Base-by-base conservation (phyloP, 805 yeast genomes). In the Metschnikowia shivogae region DNA sequence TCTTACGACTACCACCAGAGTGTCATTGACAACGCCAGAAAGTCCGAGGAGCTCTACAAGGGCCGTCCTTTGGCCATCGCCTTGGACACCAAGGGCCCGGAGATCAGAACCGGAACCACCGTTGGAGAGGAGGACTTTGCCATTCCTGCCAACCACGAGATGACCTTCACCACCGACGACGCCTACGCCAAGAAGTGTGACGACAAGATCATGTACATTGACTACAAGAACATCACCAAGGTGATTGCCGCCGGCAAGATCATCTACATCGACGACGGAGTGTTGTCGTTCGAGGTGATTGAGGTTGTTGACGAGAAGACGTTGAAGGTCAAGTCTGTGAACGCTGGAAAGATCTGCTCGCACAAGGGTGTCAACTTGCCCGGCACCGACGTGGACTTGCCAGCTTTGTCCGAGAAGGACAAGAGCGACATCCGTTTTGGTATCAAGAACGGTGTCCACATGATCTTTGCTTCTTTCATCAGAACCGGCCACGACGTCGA, bases 281-380 rank as follows among this genome's bases (percentile, higher is more conserved):
- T 93, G 51, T 77, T 93, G 59, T 89, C 97, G 45, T 95, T 93
- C 67, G 89, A 86, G 76, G 99, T 93, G 45, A 63, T 83, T 54
- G 90, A 90, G 71, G 77, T 90, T 54, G 77, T 80, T 56, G 93
- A 93, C 68, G 85, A 75, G 54, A 60, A 77, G 68, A 89, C 90
- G 65, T 76, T 93, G 70, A 86, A 80, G 75, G 98, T 89, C 62
- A 78, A 74, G 64, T 84, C 97, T 51, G 76, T 92, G 70, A 93
- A 93, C 76, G 86, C 93, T 54, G 99, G 99, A 77, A 87, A 82
- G 76, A 85, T 93, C 71, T 87, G 86, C 59, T 89, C 97, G 57
- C 97, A 89, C 80, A 93, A 93, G 84, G 99, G 99, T 78, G 98
- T 93, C 60, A 93, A 93, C 81, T 80, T 93, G 69, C 99, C 99